Evolutionary conservation across 78 protist species (phyloP).

Genomic region (Pirum gemmata): DNA sequence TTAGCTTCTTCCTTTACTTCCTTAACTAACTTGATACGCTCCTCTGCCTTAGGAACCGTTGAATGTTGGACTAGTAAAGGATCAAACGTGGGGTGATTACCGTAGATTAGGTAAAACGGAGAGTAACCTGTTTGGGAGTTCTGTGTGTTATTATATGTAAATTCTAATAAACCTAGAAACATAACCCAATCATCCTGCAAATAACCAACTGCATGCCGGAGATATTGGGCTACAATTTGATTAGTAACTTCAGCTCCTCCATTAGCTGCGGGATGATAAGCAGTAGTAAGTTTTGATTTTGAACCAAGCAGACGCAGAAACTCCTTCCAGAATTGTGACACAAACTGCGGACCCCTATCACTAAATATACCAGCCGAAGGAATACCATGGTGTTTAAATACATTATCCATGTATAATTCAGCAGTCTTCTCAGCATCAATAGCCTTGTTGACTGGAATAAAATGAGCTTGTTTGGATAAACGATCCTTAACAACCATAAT

Average conservation of each 20-base stretch:
- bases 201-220: not conserved
- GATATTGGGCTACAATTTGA: not conserved
- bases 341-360: not conserved
- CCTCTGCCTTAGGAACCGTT: not conserved
- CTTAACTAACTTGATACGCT: not conserved
- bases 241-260: not conserved
- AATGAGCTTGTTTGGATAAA: not conserved
- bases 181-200: not conserved
- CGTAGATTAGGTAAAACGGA: not conserved
- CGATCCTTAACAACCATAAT: not conserved
- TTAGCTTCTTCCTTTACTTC: not conserved
- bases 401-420: not conserved
- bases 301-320: not conserved
- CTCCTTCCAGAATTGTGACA: not conserved
- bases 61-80: not conserved
- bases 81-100: not conserved
- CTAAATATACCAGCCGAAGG: not conserved
- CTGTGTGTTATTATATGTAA: not conserved
- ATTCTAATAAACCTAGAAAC: not conserved
- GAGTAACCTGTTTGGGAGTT: not conserved
- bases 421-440: not conserved
- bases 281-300: not conserved
- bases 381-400: not conserved
- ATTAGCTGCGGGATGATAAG: not conserved
- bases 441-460: not conserved